Conservation (phyloP, 2,329 filamentous ascomycete genomes). For the Macrophomina pseudophaseolina region DNA sequence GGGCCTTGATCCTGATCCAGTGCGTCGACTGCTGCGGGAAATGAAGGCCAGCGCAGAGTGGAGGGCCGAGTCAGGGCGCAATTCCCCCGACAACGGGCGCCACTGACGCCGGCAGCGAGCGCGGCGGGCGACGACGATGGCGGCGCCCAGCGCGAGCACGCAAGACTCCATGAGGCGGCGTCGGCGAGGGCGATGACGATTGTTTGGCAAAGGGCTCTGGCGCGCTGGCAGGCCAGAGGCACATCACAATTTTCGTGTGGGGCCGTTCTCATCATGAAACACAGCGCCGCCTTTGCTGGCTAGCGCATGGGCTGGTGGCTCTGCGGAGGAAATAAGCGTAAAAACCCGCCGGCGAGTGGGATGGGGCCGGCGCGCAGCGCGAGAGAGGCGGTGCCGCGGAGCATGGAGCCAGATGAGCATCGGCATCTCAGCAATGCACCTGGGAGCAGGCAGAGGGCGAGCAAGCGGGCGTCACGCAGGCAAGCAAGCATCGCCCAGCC, state of each 20-base stretch:
- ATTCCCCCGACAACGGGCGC: neutral
- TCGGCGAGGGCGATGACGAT: conserved; percentile 5
- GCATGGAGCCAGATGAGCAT: conserved; percentile 11
- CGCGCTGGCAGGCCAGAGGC: neutral
- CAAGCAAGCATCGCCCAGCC: conserved; percentile 21
- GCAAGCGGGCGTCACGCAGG: neutral
- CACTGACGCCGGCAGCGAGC: neutral
- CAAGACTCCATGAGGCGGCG: neutral
- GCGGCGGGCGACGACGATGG: neutral
- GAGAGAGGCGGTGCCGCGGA: neutral
- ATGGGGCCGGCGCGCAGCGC: conserved; percentile 13
- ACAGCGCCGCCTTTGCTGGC: conserved; percentile 9
- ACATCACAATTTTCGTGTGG: conserved; percentile 21
- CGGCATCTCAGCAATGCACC: conserved; percentile 5
- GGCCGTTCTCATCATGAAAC: conserved; percentile 24
- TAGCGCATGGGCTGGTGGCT: neutral
- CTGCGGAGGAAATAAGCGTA: conserved; percentile 26
- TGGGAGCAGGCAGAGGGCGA: neutral
- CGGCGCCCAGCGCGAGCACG: conserved; percentile 12
- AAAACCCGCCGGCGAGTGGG: conserved; percentile 20
- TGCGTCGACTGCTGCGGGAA: conserved; percentile 8
- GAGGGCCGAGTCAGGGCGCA: conserved; percentile 10
- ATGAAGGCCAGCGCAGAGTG: conserved; percentile 6
- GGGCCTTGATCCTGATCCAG: conserved; percentile 15
- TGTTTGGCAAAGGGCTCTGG: conserved; percentile 5